Percentiles rank a stretch among this genome's conserved stretches.
Evolutionary conservation across 2,329 filamentous ascomycete genomes (phyloP).

Genomic region (Cladosporium sp.): DNA sequence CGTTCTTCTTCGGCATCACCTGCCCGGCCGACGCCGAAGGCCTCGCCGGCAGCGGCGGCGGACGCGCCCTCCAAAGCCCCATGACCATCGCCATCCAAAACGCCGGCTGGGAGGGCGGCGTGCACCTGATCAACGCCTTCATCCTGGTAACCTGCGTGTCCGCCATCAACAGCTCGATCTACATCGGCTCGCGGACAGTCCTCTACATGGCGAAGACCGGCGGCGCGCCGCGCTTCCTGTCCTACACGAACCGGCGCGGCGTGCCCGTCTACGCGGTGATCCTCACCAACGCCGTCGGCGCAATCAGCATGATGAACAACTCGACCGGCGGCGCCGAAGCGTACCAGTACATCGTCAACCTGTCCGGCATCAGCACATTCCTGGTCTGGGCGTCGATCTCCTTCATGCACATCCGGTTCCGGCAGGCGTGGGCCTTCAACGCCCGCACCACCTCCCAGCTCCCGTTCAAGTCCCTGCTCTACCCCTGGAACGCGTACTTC

Average conservation of each 20-base stretch:
- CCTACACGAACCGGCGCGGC: constrained; percentile 60
- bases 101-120: constrained; percentile 66
- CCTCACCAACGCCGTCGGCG: constrained; percentile 64
- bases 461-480: constrained; percentile 42
- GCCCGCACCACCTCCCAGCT: constrained; percentile 47
- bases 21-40: constrained; percentile 62
- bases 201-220: constrained; percentile 68
- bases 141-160: constrained; percentile 37
- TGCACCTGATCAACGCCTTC: constrained; percentile 49
- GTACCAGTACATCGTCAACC: constrained; percentile 64
- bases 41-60: constrained; percentile 52
- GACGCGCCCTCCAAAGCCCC: constrained; percentile 61
- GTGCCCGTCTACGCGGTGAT: constrained; percentile 55
- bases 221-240: constrained; percentile 65
- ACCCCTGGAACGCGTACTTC: constrained; percentile 48
- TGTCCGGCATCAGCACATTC: constrained; percentile 65
- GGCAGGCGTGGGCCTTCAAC: constrained; percentile 55
- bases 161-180: constrained; percentile 69
- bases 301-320: constrained; percentile 69
- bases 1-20: constrained; percentile 69
- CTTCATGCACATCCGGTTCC: constrained; percentile 66
- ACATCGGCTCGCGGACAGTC: constrained; percentile 68
- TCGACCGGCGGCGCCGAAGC: constrained; percentile 59
- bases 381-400: constrained; percentile 58
- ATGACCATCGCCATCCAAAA: constrained; percentile 70